These are phyloP conservation scores for Magnaporthales sp. DNA, from an alignment of 2,329 filamentous ascomycete genomes.

Conservation along the genomic window DNA sequence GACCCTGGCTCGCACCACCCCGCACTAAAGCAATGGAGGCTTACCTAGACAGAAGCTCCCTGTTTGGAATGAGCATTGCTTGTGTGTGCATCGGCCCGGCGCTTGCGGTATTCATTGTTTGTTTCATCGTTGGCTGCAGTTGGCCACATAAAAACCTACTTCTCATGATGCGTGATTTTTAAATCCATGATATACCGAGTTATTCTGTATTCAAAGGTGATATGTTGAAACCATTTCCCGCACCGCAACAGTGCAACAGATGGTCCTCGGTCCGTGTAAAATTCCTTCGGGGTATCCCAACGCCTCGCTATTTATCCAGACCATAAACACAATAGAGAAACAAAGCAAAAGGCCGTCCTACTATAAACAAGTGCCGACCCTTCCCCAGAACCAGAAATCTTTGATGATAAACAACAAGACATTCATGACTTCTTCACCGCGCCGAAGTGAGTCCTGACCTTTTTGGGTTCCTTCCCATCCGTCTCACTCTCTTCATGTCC, in stretches of 20 bases:
- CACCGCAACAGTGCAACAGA: background rate
- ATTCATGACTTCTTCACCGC: conserved; percentile 36
- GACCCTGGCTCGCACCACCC: background rate
- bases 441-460: conserved; percentile 51
- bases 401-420: background rate
- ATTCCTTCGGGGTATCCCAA: conserved; percentile 3
- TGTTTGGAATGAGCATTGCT: background rate
- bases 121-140: background rate
- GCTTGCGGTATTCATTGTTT: background rate
- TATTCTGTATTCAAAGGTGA: too few relatives aligned
- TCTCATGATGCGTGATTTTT: too few relatives aligned
- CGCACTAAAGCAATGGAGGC: background rate
- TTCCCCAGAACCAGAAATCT: background rate
- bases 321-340: background rate
- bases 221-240: background rate
- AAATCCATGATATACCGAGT: too few relatives aligned
- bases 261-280: background rate
- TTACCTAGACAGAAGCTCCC: background rate
- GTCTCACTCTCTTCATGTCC: conserved; percentile 46
- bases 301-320: conserved; percentile 1
- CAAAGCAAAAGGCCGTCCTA: background rate
- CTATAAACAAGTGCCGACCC: background rate
- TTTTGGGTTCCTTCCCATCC: conserved; percentile 41
- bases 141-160: background rate
- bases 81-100: background rate